phyloP scores from a whole-genome alignment of 805 yeast genomes.

The Suhomyces sp. region DNA sequence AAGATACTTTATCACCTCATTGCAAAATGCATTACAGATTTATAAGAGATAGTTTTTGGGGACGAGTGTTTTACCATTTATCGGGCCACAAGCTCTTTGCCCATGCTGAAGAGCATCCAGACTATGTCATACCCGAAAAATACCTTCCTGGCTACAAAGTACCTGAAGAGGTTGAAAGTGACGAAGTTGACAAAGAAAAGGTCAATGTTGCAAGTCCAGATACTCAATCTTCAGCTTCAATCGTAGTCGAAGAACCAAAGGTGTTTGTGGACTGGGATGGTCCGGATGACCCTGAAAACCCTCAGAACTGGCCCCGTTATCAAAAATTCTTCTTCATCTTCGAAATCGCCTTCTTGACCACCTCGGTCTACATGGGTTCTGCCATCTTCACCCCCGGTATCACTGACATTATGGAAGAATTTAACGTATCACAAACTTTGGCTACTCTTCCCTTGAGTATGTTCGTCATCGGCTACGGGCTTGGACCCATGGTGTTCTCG shows the following conservation, averaged over 20 bases:
- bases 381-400: slow-evolving; percentile 56
- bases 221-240: not conserved
- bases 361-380: slow-evolving; percentile 56
- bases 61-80: slow-evolving; percentile 27
- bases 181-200: not conserved
- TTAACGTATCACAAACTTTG: slow-evolving; percentile 42
- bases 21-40: slow-evolving; percentile 12
- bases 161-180: not conserved
- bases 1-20: no score
- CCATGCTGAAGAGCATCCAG: slow-evolving; percentile 17
- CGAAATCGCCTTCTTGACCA: slow-evolving; percentile 45
- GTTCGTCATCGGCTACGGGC: slow-evolving; percentile 60
- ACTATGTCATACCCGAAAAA: slow-evolving; percentile 18
- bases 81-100: slow-evolving; percentile 23
- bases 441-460: slow-evolving; percentile 53
- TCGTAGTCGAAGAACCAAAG: not conserved
- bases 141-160: slow-evolving; percentile 8
- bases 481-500: slow-evolving; percentile 59
- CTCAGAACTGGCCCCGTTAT: slow-evolving; percentile 52
- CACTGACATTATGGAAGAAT: slow-evolving; percentile 43
- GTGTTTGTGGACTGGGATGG: slow-evolving; percentile 34
- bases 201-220: not conserved
- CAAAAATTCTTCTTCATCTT: slow-evolving; percentile 39
- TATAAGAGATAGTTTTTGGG: slow-evolving; percentile 32
- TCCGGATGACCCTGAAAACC: slow-evolving; percentile 54